Percentiles rank a stretch among this genome's conserved stretches.
Conservation (phyloP, 345 rosid genomes). For the Melaleuca quinquenervia region DNA sequence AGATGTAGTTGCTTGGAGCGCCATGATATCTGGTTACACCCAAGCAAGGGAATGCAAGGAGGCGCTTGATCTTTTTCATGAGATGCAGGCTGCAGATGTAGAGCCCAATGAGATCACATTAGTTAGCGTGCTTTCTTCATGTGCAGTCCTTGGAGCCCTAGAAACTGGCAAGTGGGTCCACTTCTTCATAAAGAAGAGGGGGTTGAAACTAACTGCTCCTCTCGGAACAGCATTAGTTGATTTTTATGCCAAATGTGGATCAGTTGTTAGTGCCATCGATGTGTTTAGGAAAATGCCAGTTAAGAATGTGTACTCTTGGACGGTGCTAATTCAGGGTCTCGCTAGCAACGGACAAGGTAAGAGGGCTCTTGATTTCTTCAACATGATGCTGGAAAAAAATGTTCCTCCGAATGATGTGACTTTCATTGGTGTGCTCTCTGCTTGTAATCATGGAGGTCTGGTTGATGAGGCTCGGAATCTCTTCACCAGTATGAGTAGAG, state of each 20-base stretch:
- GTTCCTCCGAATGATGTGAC: constrained; percentile 24
- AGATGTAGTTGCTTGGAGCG: constrained; percentile 25
- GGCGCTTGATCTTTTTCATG: constrained; percentile 15
- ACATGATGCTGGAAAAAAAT: constrained; percentile 11
- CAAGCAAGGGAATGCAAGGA: constrained; percentile 27
- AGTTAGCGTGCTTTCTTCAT: constrained; percentile 30
- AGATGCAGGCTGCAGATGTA: constrained; percentile 23
- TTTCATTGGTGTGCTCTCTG: constrained; percentile 25
- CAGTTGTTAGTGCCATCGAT: constrained; percentile 14
- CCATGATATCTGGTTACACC: constrained; percentile 23
- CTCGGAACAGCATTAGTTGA: constrained; percentile 27
- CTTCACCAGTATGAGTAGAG: constrained; percentile 22
- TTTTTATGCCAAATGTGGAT: constrained; percentile 25
- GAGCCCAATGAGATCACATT: constrained; percentile 26
- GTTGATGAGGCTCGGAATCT: constrained; percentile 18
- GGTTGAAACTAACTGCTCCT: constrained; percentile 18
- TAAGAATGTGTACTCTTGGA: constrained; percentile 25
- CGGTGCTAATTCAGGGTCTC: constrained; percentile 29
- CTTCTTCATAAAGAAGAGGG: constrained; percentile 14
- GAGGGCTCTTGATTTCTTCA: constrained; percentile 17
- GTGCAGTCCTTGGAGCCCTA: constrained; percentile 24
- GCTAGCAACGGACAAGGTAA: constrained; percentile 30
- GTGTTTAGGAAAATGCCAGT: constrained; percentile 19
- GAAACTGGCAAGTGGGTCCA: constrained; percentile 34
- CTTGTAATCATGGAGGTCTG: constrained; percentile 23